Conservation (phyloP, 495 filamentous ascomycete species). For the Penicillium desertorum region DNA sequence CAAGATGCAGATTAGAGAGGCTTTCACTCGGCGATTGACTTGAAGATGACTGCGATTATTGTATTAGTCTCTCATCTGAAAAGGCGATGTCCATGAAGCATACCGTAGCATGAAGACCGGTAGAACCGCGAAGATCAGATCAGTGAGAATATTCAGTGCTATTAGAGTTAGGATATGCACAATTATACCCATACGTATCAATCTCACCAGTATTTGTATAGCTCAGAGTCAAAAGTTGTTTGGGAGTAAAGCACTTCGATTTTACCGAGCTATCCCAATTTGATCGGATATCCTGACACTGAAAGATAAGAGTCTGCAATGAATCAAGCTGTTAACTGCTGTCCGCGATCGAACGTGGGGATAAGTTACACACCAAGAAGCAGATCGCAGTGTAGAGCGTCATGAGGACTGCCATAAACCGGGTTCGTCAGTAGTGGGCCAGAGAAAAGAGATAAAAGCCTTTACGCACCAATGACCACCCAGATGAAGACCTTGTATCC, state of each 20-base stretch:
- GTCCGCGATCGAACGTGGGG: background rate
- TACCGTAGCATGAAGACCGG: constrained; percentile 43
- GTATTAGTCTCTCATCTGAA: background rate
- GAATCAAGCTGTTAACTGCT: background rate
- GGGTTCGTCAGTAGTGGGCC: background rate
- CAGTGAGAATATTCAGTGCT: constrained; percentile 44
- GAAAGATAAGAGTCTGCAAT: constrained; percentile 24
- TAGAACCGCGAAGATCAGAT: constrained; percentile 43
- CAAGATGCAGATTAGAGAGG: constrained; percentile 42
- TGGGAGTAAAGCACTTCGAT: constrained; percentile 35
- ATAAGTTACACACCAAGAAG: constrained; percentile 19
- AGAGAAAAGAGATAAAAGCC: background rate
- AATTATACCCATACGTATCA: background rate
- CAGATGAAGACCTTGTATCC: constrained; percentile 39
- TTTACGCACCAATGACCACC: constrained; percentile 23
- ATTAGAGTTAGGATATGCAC: constrained; percentile 16
- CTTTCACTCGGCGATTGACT: constrained; percentile 42
- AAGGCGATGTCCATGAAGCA: background rate
- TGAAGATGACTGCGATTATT: constrained; percentile 38
- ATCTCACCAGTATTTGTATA: constrained; percentile 36
- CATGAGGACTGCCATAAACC: constrained; percentile 36
- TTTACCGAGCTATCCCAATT: constrained; percentile 39
- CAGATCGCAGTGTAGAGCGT: constrained; percentile 38
- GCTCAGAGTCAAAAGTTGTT: constrained; percentile 31
- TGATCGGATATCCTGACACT: constrained; percentile 24